Evolutionary conservation across 352 stramenopile species (phyloP), one percentile per base, ranked within the genome.

Genomic region (Phytophthora chlamydospora): DNA sequence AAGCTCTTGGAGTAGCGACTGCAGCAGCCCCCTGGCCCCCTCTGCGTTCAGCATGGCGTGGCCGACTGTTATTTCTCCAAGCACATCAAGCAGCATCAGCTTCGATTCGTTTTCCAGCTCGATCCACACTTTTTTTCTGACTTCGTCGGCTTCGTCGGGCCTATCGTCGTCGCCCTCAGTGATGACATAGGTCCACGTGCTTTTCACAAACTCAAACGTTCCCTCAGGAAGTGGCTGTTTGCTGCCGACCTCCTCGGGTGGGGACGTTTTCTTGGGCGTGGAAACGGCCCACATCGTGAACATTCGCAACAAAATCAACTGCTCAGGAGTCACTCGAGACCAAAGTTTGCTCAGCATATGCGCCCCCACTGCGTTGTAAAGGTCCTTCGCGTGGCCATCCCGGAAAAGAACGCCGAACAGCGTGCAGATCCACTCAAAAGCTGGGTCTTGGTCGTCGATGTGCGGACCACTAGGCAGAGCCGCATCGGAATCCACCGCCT

Each of bases 301-400:
- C 82, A 95, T 92, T 9, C 78, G 82, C 38, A 95, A 38, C 39
- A 91, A 62, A 36, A 95, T 90, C 35, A 93, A 69, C 45, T 95
- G 83, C 52, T 95, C 85, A 0, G 85, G 85, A 33, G 85, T 93
- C 39, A 95, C 80, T 24, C 83, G 75, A 46, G 83, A 91, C 83
- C 85, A 95, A 17, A 95, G 66, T 38, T 77, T 76, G 56, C 85
- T 95, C 0, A 94, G 68, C 60, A 94, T 76, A 61, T 90, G 80
- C 6, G 81, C 83, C 3, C 85, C 78, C 0, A 94, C 79, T 2
- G 79, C 79, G 42, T 83, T 89, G 71, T 91, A 94, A 12, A 94
- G 52, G 11, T 88, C 61, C 27, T 81, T 87, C 1, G 51, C 58
- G 52, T 76, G 76, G 6, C 72, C 66, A 6, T 71, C 59, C 14